These are phyloP conservation scores for Zymoseptoria ardabiliae DNA, from an alignment of 2,329 filamentous ascomycete species.

Conservation along the genomic window DNA sequence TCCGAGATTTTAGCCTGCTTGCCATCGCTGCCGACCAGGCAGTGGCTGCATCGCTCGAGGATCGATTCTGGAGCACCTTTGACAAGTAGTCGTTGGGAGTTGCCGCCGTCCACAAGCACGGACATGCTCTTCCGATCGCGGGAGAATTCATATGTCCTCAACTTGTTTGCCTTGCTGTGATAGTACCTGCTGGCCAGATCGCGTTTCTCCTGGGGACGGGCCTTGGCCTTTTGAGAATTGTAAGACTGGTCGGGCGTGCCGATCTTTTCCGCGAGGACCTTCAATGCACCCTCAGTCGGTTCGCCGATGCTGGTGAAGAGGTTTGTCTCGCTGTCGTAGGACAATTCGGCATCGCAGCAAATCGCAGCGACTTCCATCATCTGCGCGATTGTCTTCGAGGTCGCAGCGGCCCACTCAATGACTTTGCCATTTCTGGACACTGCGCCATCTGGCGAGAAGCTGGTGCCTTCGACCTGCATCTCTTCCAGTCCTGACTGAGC, in stretches of 20 bases:
- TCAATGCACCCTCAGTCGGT: conserved; percentile 87
- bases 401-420: conserved; percentile 59
- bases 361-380: conserved; percentile 64
- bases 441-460: conserved; percentile 75
- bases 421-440: conserved; percentile 60
- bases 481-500: conserved; percentile 70
- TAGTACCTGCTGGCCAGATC: conserved; percentile 81
- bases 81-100: conserved; percentile 74
- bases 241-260: conserved; percentile 64
- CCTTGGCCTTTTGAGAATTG: conserved; percentile 45
- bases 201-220: conserved; percentile 54
- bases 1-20: conserved; percentile 66
- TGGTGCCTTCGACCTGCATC: conserved; percentile 84
- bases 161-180: conserved; percentile 63
- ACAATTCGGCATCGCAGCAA: conserved; percentile 82
- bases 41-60: conserved; percentile 81
- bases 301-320: conserved; percentile 81
- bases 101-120: conserved; percentile 68
- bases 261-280: conserved; percentile 88
- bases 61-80: conserved; percentile 96
- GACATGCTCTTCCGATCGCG: conserved; percentile 99
- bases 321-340: conserved; percentile 69
- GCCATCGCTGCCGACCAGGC: conserved; percentile 69
- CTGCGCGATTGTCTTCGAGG: conserved; percentile 70
- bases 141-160: conserved; percentile 94